A percentile compares a stretch with the other conserved stretches of the same genome.
Conservation (phyloP, 2,329 filamentous ascomycete genomes). For the Aspergillus piperis region DNA sequence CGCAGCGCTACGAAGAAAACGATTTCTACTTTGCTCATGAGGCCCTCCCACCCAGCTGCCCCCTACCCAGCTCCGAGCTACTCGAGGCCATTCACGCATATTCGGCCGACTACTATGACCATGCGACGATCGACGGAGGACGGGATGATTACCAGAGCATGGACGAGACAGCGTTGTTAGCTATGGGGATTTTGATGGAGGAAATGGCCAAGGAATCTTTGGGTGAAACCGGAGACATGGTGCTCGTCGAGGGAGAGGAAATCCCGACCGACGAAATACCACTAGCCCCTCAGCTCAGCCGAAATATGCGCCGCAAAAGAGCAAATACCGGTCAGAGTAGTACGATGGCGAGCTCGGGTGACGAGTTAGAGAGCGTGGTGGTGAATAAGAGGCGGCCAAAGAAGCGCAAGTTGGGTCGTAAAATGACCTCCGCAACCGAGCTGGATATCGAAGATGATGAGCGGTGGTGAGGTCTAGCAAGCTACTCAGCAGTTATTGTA, state of each 20-base stretch:
- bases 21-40: conserved; percentile 59
- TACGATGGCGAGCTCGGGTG: conserved; percentile 26
- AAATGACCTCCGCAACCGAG: conserved; percentile 23
- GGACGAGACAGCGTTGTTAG: conserved; percentile 64
- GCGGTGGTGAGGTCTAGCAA: neutral
- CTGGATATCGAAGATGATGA: conserved; percentile 26
- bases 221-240: conserved; percentile 60
- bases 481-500: neutral
- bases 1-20: conserved; percentile 54
- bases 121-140: conserved; percentile 34
- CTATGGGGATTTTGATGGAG: conserved; percentile 62
- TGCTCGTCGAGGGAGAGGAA: conserved; percentile 54
- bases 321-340: conserved; percentile 22
- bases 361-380: conserved; percentile 23
- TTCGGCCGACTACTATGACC: conserved; percentile 56
- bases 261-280: conserved; percentile 26
- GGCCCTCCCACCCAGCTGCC: conserved; percentile 39
- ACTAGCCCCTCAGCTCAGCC: conserved; percentile 1
- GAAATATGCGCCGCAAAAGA: conserved; percentile 22
- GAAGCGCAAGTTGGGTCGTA: conserved; percentile 26
- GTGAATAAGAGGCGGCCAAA: conserved; percentile 26
- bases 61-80: conserved; percentile 58
- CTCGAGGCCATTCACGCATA: conserved; percentile 61
- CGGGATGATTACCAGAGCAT: conserved; percentile 53
- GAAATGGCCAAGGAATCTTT: conserved; percentile 55